Percentiles rank a stretch among this genome's conserved stretches.
phyloP scores from a whole-genome alignment of 2,329 filamentous ascomycete genomes.

The Lachnellula willkommii region DNA sequence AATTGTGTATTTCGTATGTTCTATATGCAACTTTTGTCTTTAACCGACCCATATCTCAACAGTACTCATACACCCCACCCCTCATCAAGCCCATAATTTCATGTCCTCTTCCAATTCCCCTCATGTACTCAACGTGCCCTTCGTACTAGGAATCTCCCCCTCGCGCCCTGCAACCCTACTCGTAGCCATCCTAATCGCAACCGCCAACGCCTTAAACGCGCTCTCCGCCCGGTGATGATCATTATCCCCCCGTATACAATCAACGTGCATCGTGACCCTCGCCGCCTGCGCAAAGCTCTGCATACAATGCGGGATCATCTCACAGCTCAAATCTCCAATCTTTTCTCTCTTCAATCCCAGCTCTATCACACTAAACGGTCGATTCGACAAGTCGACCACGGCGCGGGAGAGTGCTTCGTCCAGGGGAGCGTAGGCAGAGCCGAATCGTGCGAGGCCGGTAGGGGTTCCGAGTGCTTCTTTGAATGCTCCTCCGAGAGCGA shows the following conservation, averaged over 20 bases:
- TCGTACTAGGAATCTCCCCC: conserved; percentile 92
- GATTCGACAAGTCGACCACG: conserved; percentile 90
- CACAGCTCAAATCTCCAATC: conserved; percentile 85
- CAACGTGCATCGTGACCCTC: conserved; percentile 89
- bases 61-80: not conserved
- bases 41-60: not conserved
- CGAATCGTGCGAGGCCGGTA: conserved; percentile 82
- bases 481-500: conserved; percentile 84
- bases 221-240: conserved; percentile 96
- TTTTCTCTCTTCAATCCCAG: conserved; percentile 84
- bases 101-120: not conserved
- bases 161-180: conserved; percentile 71
- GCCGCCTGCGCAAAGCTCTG: conserved; percentile 90
- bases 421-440: conserved; percentile 84
- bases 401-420: conserved; percentile 93
- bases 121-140: conserved; percentile 73
- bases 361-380: conserved; percentile 78
- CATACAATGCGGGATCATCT: conserved; percentile 96
- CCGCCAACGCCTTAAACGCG: conserved; percentile 92
- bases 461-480: conserved; percentile 71
- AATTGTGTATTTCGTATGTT: no score
- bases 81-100: not conserved
- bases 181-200: conserved; percentile 76
- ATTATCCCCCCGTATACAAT: conserved; percentile 84
- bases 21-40: not conserved